phyloP scores from a whole-genome alignment of 352 stramenopile genomes.

The Phytophthora rubi region DNA sequence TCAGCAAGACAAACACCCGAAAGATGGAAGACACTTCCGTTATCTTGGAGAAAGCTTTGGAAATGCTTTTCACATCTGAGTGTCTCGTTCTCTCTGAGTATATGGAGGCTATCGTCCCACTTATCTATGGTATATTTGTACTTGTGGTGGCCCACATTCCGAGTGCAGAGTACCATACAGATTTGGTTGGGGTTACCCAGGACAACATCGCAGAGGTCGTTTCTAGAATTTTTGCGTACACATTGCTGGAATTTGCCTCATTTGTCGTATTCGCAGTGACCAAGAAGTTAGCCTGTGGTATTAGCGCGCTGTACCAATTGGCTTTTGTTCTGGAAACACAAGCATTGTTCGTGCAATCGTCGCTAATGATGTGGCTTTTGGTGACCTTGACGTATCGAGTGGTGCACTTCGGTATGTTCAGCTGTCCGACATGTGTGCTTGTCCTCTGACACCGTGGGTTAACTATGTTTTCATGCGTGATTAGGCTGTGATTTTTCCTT shows the following conservation, averaged over 20 bases:
- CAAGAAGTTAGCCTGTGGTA: conserved; percentile 11
- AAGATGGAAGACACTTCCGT: not conserved
- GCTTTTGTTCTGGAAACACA: conserved; percentile 53
- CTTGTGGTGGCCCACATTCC: conserved; percentile 21
- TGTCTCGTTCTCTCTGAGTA: conserved; percentile 51
- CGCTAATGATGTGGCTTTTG: conserved; percentile 36
- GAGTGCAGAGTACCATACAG: conserved; percentile 42
- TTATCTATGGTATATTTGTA: conserved; percentile 35
- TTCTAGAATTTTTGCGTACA: conserved; percentile 31
- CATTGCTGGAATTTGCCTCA: conserved; percentile 33
- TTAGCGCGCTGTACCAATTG: conserved; percentile 35
- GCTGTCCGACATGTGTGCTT: not conserved
- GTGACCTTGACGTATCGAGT: conserved; percentile 28
- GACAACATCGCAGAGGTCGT: conserved; percentile 3
- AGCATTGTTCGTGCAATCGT: conserved; percentile 29
- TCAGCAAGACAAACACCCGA: not conserved
- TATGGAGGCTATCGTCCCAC: conserved; percentile 41
- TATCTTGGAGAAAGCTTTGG: conserved; percentile 26
- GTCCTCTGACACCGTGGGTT: not conserved
- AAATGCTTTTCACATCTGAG: conserved; percentile 43
- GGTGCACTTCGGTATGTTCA: conserved; percentile 35
- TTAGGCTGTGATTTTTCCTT: conserved; percentile 30
- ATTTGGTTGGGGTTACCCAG: conserved; percentile 21
- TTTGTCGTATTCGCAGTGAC: conserved; percentile 29
- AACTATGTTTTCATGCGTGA: not conserved